Percentiles rank a stretch among this genome's conserved stretches.
phyloP scores from a whole-genome alignment of 2,329 filamentous ascomycete species.

The Laburnicola sp. region DNA sequence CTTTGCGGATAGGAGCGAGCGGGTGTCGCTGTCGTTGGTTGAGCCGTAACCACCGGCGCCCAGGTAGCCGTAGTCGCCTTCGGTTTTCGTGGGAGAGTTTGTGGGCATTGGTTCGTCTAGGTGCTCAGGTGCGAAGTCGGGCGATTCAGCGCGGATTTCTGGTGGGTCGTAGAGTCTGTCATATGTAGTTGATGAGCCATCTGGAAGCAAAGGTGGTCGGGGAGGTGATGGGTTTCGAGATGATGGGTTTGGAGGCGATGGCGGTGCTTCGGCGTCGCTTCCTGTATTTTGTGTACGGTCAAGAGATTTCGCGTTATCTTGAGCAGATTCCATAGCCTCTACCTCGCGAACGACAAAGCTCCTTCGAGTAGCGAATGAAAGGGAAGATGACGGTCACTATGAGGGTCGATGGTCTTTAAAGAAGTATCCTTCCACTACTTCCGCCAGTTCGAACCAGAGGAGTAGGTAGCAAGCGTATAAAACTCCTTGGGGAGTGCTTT shows the following conservation, averaged over 20 bases:
- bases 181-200: slow-evolving; percentile 11
- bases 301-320: background rate
- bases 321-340: background rate
- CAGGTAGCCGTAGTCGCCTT: slow-evolving; percentile 24
- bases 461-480: background rate
- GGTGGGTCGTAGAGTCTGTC: slow-evolving; percentile 18
- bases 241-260: background rate
- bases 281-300: background rate
- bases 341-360: background rate
- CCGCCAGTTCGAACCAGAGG: too few relatives aligned
- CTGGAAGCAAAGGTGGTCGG: background rate
- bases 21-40: slow-evolving; percentile 26
- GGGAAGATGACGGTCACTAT: slow-evolving; percentile 13
- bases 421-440: too few relatives aligned
- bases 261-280: background rate
- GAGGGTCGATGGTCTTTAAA: background rate
- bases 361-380: background rate
- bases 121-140: slow-evolving; percentile 30
- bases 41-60: slow-evolving; percentile 15
- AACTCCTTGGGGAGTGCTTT: background rate
- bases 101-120: slow-evolving; percentile 20
- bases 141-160: slow-evolving; percentile 18
- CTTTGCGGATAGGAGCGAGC: slow-evolving; percentile 27
- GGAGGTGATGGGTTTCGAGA: slow-evolving; percentile 12
- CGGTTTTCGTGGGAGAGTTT: slow-evolving; percentile 22